Percentiles rank a stretch among this genome's conserved stretches.
phyloP scores from a whole-genome alignment of 768 basidiomycete genomes.

The Boletus huronensis region DNA sequence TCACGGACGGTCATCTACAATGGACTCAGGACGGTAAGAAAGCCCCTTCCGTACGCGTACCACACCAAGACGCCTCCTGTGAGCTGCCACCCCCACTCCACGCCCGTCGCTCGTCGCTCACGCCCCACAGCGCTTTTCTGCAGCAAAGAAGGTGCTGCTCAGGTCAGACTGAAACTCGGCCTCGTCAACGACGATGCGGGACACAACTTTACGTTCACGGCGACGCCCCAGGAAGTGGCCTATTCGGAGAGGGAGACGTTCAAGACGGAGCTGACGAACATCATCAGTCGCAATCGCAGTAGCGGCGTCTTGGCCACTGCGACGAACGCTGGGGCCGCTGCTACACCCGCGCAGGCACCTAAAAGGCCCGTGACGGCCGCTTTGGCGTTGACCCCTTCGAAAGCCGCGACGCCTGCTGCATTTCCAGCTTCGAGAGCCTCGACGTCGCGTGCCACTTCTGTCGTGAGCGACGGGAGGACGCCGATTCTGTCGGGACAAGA shows the following conservation, averaged over 20 bases:
- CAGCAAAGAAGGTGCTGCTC: conserved; percentile 78
- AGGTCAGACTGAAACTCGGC: conserved; percentile 75
- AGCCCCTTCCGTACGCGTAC: conserved; percentile 59
- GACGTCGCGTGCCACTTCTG: conserved; percentile 60
- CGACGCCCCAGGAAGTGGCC: conserved; percentile 55
- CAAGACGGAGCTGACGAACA: conserved; percentile 72
- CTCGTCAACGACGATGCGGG: conserved; percentile 66
- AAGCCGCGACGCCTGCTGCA: conserved; percentile 33
- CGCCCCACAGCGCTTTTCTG: conserved; percentile 66
- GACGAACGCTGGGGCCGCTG: conserved; percentile 6
- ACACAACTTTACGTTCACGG: conserved; percentile 80
- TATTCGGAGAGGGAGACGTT: conserved; percentile 74
- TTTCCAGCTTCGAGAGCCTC: conserved; percentile 40
- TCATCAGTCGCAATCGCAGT: conserved; percentile 71
- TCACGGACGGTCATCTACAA: conserved; percentile 68
- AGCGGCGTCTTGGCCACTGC: conserved; percentile 19
- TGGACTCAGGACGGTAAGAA: conserved; percentile 78
- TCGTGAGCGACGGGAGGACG: conserved; percentile 50
- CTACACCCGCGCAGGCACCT: conserved; percentile 20
- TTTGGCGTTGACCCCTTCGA: conserved; percentile 15
- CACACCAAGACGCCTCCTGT: conserved; percentile 61
- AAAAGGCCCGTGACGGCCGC: conserved; percentile 25
- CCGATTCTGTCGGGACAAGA: conserved; percentile 58
- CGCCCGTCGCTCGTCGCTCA: conserved; percentile 3
- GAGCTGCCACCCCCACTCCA: conserved; percentile 20